These are phyloP conservation scores for Curvularia sp. DNA, from an alignment of 2,329 filamentous ascomycete genomes.

Conservation along the genomic window DNA sequence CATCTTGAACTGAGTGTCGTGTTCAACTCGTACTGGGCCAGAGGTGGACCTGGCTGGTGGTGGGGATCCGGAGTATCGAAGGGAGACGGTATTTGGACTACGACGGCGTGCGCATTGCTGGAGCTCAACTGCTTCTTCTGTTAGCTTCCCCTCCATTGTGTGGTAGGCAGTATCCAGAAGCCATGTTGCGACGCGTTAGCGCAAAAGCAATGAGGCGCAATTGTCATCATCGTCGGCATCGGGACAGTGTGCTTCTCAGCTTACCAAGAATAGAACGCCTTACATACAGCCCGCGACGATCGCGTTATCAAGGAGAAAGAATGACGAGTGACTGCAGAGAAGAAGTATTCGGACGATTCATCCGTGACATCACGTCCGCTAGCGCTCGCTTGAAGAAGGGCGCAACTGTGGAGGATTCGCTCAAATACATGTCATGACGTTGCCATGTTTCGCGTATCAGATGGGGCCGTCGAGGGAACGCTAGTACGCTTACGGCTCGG, in stretches of 20 bases:
- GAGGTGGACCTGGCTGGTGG: not conserved
- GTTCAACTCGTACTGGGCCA: not conserved
- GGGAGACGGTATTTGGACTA: conserved; percentile 15
- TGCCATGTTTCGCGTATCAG: conserved; percentile 15
- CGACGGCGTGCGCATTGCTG: conserved; percentile 28
- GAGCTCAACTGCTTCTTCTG: conserved; percentile 15
- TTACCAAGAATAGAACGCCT: conserved; percentile 33
- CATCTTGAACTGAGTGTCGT: conserved; percentile 21
- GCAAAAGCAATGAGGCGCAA: conserved; percentile 4
- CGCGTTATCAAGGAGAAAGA: not conserved
- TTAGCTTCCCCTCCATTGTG: conserved; percentile 15
- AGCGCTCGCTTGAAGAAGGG: conserved; percentile 6
- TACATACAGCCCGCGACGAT: conserved; percentile 9
- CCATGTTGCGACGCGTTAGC: conserved; percentile 3
- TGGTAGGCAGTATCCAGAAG: not conserved
- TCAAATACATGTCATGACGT: conserved; percentile 24
- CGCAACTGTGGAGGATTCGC: conserved; percentile 14
- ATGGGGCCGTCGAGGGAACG: conserved; percentile 1
- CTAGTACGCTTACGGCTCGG: not conserved
- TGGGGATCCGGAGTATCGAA: conserved; percentile 13
- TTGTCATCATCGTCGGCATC: conserved; percentile 21
- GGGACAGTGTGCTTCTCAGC: conserved; percentile 20
- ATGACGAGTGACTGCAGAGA: not conserved
- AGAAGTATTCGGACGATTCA: conserved; percentile 4
- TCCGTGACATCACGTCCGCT: conserved; percentile 31